Evolutionary conservation across 2,329 filamentous ascomycete species (phyloP).

Genomic region (Myriosclerotinia scirpicola): DNA sequence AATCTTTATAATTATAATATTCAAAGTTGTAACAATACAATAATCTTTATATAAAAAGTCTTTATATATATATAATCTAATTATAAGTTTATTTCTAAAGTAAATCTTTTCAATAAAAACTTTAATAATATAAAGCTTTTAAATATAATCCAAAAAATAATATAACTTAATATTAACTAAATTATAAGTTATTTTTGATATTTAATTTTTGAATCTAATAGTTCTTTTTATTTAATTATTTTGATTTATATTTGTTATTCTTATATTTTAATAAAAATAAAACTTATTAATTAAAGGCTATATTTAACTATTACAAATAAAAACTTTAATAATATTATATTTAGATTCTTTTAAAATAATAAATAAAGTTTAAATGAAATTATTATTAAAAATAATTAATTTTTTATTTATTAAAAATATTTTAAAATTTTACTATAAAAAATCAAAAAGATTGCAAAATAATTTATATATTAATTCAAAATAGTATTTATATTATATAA

Average conservation of each 20-base stretch:
- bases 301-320: constrained; percentile 1
- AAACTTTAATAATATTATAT: constrained; percentile 5
- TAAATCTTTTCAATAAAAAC: not conserved
- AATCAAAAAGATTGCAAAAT: not conserved
- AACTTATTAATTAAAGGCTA: not conserved
- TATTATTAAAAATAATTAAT: not conserved
- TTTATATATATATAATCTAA: not conserved
- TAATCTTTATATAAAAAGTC: not conserved
- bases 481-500: not conserved
- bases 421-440: not conserved
- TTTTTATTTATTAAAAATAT: not conserved
- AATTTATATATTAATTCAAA: not conserved
- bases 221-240: not conserved
- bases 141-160: not conserved
- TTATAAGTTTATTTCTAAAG: not conserved
- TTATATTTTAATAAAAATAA: not conserved
- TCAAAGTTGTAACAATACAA: no score
- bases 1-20: not conserved
- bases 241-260: not conserved
- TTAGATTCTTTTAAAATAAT: not conserved
- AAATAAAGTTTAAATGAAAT: constrained; percentile 4
- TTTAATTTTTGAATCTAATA: not conserved
- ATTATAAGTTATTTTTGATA: not conserved
- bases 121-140: not conserved
- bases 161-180: not conserved